Percentiles rank a stretch among this genome's conserved stretches.
These are phyloP conservation scores for Hondaea fermentalgiana DNA, from an alignment of 108 stramenopile genomes.

Conservation along the genomic window DNA sequence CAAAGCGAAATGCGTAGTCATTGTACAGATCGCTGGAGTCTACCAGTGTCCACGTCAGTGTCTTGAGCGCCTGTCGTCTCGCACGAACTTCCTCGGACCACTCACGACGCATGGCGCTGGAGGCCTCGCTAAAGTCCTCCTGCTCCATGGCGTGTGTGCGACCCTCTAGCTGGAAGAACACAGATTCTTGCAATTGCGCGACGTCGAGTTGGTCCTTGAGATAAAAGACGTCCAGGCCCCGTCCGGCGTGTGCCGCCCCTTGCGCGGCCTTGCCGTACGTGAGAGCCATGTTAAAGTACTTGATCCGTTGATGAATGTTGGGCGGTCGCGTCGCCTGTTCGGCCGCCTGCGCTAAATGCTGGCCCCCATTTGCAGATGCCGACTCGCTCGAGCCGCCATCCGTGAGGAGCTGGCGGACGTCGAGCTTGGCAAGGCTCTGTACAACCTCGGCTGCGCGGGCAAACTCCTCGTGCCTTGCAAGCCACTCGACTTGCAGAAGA, in stretches of 20 bases:
- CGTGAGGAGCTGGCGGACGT: neutral
- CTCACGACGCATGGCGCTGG: neutral
- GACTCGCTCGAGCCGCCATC: neutral
- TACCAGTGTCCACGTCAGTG: neutral
- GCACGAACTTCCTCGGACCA: neutral
- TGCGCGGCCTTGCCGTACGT: neutral
- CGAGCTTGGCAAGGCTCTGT: neutral
- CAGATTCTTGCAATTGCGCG: neutral
- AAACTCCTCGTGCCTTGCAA: neutral
- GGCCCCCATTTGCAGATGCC: too few species aligned
- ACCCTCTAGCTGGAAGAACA: neutral
- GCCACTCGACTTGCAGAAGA: neutral
- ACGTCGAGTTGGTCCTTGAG: constrained; percentile 1
- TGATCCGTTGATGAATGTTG: neutral
- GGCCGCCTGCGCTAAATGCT: neutral
- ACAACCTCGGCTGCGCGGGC: neutral
- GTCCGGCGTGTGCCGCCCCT: neutral
- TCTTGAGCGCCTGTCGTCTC: neutral
- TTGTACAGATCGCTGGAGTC: constrained; percentile 5
- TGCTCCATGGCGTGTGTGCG: neutral
- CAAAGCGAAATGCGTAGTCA: constrained; percentile 3
- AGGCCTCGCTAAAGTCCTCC: neutral
- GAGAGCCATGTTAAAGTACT: neutral
- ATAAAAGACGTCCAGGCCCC: neutral
- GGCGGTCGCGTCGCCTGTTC: neutral